A percentile compares a stretch with the other conserved stretches of the same genome.
Conservation (phyloP, 1,284 basidiomycete genomes). For the Apiotrichum sp. region DNA sequence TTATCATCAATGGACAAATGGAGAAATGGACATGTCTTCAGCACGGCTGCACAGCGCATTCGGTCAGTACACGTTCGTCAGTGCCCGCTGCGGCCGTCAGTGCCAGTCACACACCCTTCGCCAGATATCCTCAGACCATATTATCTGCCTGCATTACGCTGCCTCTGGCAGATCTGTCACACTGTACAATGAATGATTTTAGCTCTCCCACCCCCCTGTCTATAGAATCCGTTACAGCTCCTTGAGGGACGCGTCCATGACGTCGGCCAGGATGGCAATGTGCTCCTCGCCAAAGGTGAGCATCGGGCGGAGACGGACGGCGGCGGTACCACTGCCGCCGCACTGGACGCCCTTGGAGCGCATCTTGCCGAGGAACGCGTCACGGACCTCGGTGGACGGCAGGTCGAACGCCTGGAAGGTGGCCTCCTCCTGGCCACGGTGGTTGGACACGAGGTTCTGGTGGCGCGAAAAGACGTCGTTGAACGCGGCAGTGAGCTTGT, state of each 20-base stretch:
- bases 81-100: too few relatives aligned
- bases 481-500: slow-evolving; percentile 40
- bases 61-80: too few relatives aligned
- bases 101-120: too few relatives aligned
- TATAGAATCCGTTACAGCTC: slow-evolving; percentile 17
- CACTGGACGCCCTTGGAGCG: slow-evolving; percentile 47
- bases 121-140: too few relatives aligned
- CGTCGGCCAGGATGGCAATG: slow-evolving; percentile 45
- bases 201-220: too few relatives aligned
- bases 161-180: too few relatives aligned
- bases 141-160: too few relatives aligned
- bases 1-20: too few relatives aligned
- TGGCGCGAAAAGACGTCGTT: slow-evolving; percentile 28
- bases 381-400: slow-evolving; percentile 40
- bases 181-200: too few relatives aligned
- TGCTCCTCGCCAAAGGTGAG: slow-evolving; percentile 51
- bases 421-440: slow-evolving; percentile 50
- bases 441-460: slow-evolving; percentile 35
- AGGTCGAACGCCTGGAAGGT: slow-evolving; percentile 54
- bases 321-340: slow-evolving; percentile 36
- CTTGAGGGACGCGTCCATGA: slow-evolving; percentile 35
- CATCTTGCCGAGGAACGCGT: slow-evolving; percentile 49
- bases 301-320: slow-evolving; percentile 51
- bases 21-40: too few relatives aligned
- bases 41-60: too few relatives aligned